phyloP scores from a whole-genome alignment of 345 rosid genomes.

The Rhizophora mangle region DNA sequence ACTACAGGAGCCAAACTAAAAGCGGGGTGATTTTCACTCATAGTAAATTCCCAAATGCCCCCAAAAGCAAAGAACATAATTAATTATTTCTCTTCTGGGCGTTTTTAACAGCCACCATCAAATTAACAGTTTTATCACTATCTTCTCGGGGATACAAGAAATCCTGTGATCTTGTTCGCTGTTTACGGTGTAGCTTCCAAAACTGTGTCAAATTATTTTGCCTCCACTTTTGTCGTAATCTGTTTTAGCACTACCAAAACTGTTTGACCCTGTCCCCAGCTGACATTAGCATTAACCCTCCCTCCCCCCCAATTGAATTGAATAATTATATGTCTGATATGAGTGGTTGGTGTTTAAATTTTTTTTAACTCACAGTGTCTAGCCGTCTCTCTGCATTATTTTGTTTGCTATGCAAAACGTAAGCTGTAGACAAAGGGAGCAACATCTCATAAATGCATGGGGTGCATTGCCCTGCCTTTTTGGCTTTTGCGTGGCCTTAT shows the following conservation, averaged over 20 bases:
- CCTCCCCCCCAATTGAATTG: not conserved
- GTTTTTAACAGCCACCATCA: too few species aligned
- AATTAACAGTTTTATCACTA: too few species aligned
- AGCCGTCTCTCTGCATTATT: not conserved
- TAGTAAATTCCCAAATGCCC: too few species aligned
- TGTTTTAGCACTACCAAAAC: conserved; percentile 6
- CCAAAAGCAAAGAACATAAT: too few species aligned
- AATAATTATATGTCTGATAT: not conserved
- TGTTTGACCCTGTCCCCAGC: not conserved
- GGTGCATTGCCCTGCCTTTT: not conserved
- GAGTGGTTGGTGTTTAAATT: not conserved
- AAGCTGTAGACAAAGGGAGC: not conserved
- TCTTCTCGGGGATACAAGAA: not conserved
- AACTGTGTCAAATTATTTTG: conserved; percentile 10
- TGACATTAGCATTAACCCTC: not conserved
- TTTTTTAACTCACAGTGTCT: not conserved
- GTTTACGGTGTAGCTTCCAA: not conserved
- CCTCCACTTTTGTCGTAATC: not conserved
- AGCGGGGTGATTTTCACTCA: too few species aligned
- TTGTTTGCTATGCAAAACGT: not conserved
- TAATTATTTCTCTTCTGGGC: too few species aligned
- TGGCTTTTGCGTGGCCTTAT: conserved; percentile 1
- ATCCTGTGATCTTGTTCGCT: conserved; percentile 5
- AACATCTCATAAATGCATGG: conserved; percentile 6
- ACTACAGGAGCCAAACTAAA: too few species aligned